phyloP scores from a whole-genome alignment of 768 basidiomycete species.

The Suillus hirtellus region DNA sequence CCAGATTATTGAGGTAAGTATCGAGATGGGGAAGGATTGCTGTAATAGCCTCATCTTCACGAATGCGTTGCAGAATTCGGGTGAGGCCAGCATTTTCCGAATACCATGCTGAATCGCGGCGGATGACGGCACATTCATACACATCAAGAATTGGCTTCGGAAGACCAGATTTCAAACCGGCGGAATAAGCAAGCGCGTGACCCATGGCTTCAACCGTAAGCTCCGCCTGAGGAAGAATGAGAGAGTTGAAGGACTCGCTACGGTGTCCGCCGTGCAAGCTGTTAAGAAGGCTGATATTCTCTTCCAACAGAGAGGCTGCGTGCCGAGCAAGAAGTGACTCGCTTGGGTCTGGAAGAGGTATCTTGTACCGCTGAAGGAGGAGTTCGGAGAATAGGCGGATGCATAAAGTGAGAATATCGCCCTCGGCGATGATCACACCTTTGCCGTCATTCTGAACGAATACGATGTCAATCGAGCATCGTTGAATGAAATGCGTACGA shows the following conservation, averaged over 20 bases:
- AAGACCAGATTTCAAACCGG: conserved; percentile 44
- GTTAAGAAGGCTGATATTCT: conserved; percentile 42
- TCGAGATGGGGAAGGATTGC: conserved; percentile 45
- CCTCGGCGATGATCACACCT: conserved; percentile 62
- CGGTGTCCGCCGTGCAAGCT: conserved; percentile 31
- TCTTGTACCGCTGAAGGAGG: conserved; percentile 51
- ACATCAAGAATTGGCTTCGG: conserved; percentile 53
- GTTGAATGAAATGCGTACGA: conserved; percentile 17
- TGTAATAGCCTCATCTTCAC: conserved; percentile 48
- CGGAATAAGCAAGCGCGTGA: conserved; percentile 60
- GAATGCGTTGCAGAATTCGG: conserved; percentile 47
- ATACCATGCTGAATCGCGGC: conserved; percentile 61
- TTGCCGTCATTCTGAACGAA: conserved; percentile 38
- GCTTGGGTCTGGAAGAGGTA: conserved; percentile 45
- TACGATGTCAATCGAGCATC: not conserved
- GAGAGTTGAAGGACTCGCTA: conserved; percentile 49
- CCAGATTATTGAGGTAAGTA: conserved; percentile 42
- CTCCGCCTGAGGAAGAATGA: conserved; percentile 58
- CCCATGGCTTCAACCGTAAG: conserved; percentile 60
- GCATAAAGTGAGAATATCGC: conserved; percentile 50
- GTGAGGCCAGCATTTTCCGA: conserved; percentile 50
- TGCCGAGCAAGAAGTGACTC: conserved; percentile 58
- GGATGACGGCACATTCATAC: conserved; percentile 53
- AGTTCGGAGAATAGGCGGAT: conserved; percentile 63
- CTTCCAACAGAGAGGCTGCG: conserved; percentile 44